Evolutionary conservation across 208 protist genomes (phyloP), one percentile per base, ranked within the genome.

Genomic region (Leishmania aethiopica): DNA sequence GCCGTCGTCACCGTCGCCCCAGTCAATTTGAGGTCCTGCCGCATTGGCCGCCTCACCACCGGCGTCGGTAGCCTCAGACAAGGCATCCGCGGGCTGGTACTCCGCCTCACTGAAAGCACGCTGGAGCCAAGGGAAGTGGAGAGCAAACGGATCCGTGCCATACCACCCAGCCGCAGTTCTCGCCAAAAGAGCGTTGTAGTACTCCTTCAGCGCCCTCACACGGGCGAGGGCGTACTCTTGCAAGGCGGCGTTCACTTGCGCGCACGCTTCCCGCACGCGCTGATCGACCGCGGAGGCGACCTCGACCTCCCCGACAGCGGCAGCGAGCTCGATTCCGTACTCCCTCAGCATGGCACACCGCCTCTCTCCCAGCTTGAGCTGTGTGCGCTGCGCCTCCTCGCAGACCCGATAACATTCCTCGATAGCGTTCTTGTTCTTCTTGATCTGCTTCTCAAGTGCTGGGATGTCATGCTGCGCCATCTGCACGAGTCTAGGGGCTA

Each of bases 391-490:
- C 1, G 91, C 88, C 28, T 96, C 93, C 76, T 94, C 91, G 51
- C 86, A 88, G 6, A 92, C 88, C 17, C 85, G 87, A 79, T 90
- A 69, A 71, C 90, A 90, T 81, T 94, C 89, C 76, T 91, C 88
- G 3, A 96, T 47, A n/a, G 85, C 62, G 37, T 64, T 82, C 28
- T 79, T 81, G 70, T 81, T 57, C 64, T 84, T 92, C 75, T 91
- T 93, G 3, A 90, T 80, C 66, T 91, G 87, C 60, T 90, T 90
- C 64, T 94, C 86, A 28, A 91, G n/a, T 0, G 93, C 90, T 28
- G 91, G 90, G 66, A 96, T 91, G 72, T 96, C 93, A 81, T 94
- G 94, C 67, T 91, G 89, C 8, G 93, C 90, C 49, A 90, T 37
- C 75, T 96, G 91, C 66, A 89, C 85, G 32, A 96, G 79, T 13